Conservation (phyloP, 768 basidiomycete genomes). For the Pleurotus giganteus region DNA sequence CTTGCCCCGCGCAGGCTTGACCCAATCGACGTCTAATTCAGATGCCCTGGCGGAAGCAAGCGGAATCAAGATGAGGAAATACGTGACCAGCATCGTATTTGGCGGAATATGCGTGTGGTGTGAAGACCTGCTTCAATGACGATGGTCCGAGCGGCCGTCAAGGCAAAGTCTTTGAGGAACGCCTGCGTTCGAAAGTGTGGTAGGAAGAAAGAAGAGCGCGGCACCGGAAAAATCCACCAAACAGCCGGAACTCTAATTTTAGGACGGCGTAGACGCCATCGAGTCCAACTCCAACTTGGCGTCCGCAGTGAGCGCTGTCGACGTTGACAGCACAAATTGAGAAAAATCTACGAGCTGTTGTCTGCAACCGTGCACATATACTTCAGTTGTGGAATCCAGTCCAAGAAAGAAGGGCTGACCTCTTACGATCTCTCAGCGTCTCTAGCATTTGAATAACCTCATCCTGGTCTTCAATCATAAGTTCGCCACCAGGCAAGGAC, state of each 20-base stretch:
- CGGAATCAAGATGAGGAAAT: not conserved
- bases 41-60: not conserved
- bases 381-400: no score
- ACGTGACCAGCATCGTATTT: not conserved
- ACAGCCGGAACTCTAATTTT: slow-evolving; percentile 20
- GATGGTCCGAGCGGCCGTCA: slow-evolving; percentile 6
- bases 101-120: not conserved
- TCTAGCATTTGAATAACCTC: slow-evolving; percentile 71
- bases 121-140: slow-evolving; percentile 8
- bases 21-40: slow-evolving; percentile 20
- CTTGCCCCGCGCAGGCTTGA: slow-evolving; percentile 9
- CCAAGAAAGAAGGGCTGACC: no score
- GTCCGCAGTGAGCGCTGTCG: slow-evolving; percentile 23
- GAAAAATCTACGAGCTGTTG: slow-evolving; percentile 55
- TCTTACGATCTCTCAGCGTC: slow-evolving; percentile 58
- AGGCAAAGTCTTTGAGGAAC: slow-evolving; percentile 7
- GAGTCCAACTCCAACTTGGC: slow-evolving; percentile 70
- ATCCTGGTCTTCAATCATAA: slow-evolving; percentile 66
- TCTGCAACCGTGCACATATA: slow-evolving; percentile 28
- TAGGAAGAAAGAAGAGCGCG: not conserved
- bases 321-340: slow-evolving; percentile 34
- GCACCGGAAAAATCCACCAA: not conserved
- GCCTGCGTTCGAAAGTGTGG: slow-evolving; percentile 4
- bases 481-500: slow-evolving; percentile 69
- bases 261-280: slow-evolving; percentile 67